Evolutionary conservation across 345 rosid genomes (phyloP).

Genomic region (Hypericum perforatum): DNA sequence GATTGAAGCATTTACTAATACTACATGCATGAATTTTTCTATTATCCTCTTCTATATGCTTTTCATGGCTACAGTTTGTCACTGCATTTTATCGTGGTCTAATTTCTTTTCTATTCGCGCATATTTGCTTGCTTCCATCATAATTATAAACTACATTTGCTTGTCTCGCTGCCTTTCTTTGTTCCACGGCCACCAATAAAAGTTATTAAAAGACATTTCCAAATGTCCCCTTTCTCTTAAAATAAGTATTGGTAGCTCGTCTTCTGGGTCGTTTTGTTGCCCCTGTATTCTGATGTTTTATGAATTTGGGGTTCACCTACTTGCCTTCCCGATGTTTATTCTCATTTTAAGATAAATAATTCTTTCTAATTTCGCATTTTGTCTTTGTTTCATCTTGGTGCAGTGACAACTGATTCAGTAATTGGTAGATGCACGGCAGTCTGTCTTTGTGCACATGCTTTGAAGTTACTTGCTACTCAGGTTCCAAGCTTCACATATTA

Average conservation of each 20-base stretch:
- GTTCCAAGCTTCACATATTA: conserved; percentile 10
- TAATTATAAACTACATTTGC: too few species aligned
- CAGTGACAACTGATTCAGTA: conserved; percentile 54
- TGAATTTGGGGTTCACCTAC: background rate
- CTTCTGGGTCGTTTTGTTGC: too few species aligned
- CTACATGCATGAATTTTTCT: background rate
- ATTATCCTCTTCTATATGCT: background rate
- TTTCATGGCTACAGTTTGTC: background rate
- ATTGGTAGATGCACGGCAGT: conserved; percentile 40
- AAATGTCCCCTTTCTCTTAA: too few species aligned
- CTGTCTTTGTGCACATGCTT: conserved; percentile 55
- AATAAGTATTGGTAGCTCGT: too few species aligned
- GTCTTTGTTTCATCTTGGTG: conserved; percentile 11
- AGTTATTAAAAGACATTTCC: too few species aligned
- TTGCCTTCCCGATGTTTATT: background rate
- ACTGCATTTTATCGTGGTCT: too few species aligned
- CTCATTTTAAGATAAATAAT: background rate
- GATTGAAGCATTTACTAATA: background rate
- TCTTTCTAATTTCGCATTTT: background rate
- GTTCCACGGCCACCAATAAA: too few species aligned
- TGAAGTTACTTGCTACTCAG: conserved; percentile 37
- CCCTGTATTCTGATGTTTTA: too few species aligned
- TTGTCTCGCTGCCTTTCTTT: too few species aligned
- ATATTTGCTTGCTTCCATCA: too few species aligned
- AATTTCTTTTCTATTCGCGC: too few species aligned